Evolutionary conservation across 768 basidiomycete genomes (phyloP), one percentile per base, ranked within the genome.

Genomic region (Omphalotus guepiniiformis): DNA sequence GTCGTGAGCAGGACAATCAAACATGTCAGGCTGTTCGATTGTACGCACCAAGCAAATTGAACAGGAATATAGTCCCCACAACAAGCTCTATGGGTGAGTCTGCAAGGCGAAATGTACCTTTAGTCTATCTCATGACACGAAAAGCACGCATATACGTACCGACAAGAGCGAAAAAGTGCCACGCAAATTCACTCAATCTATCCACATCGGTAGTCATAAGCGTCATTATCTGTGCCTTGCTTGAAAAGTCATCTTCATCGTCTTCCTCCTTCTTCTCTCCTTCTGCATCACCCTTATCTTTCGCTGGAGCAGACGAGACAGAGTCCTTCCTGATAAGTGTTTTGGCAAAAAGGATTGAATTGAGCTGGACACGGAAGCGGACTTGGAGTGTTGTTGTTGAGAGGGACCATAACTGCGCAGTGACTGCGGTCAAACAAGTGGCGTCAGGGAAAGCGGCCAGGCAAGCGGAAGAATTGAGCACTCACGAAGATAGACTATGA

Each of bases 151-250:
- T 29, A 30, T 13, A 58, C 77, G 40, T 52, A 84, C 86, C 85
- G 45, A 91, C 72, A 30, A 91, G 74, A 1, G 84, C 70, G 59
- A 87, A 90, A 42, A 85, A 54, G 60, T 91, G 85, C 81, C 82
- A 88, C 1, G 82, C 67, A 58, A 94, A 89, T 42, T 94, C 89
- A 62, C 85, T 82, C 52, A 94, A 84, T 46, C 93, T 78, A 62
- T 94, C 91, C 23, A 93, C 90, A 55, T 96, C 93, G 4, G 91
- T 93, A 5, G 93, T 94, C 88, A 95, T 93, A 23, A 95, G 76
- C 2, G 89, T 94, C 92, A 95, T 93, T 56, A 96, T 83, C 67
- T 95, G 80, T 5, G 80, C 78, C 58, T 83, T 83, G 59, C 76
- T 80, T 7, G 79, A 80, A 53, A 83, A 80, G 39, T 81, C 79